Percentiles rank a stretch among this genome's conserved stretches.
These are phyloP conservation scores for Prototheca stagnorum DNA, from an alignment of 163 green algal species.

Conservation along the genomic window DNA sequence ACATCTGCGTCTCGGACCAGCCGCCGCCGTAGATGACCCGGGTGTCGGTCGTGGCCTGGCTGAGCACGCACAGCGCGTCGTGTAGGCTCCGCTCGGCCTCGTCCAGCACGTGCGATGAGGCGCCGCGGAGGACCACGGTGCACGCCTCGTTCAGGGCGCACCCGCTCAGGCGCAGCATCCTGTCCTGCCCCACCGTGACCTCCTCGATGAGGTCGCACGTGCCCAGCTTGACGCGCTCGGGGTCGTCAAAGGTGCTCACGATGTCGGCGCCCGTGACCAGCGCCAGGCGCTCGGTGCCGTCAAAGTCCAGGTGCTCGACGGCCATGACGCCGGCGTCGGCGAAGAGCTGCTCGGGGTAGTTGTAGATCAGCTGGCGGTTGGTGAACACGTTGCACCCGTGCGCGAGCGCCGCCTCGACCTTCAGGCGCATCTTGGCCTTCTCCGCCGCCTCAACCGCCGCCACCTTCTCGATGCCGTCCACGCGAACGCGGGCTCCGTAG, in stretches of 20 bases:
- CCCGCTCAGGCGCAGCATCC: conserved; percentile 92
- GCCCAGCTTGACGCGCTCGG: conserved; percentile 63
- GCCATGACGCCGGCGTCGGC: conserved; percentile 64
- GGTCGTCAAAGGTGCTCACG: conserved; percentile 83
- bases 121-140: conserved; percentile 91
- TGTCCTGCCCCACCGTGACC: conserved; percentile 96
- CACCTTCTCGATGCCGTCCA: conserved; percentile 86
- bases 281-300: conserved; percentile 90
- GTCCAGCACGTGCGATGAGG: conserved; percentile 83
- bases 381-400: conserved; percentile 95
- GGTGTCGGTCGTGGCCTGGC: conserved; percentile 55
- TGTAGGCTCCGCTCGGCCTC: conserved; percentile 93
- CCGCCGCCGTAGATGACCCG: conserved; percentile 86
- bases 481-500: conserved; percentile 88
- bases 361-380: conserved; percentile 98
- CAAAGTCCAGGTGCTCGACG: conserved; percentile 84
- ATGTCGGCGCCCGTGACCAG: conserved; percentile 96
- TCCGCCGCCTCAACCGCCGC: conserved; percentile 92
- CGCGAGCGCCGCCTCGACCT: conserved; percentile 79
- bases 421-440: conserved; percentile 91
- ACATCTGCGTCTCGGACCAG: conserved; percentile 80
- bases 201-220: conserved; percentile 84
- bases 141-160: conserved; percentile 84
- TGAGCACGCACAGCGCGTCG: conserved; percentile 94
- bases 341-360: conserved; percentile 93